Conservation (phyloP, 2,329 filamentous ascomycete genomes). For the Ophiostoma sp. region DNA sequence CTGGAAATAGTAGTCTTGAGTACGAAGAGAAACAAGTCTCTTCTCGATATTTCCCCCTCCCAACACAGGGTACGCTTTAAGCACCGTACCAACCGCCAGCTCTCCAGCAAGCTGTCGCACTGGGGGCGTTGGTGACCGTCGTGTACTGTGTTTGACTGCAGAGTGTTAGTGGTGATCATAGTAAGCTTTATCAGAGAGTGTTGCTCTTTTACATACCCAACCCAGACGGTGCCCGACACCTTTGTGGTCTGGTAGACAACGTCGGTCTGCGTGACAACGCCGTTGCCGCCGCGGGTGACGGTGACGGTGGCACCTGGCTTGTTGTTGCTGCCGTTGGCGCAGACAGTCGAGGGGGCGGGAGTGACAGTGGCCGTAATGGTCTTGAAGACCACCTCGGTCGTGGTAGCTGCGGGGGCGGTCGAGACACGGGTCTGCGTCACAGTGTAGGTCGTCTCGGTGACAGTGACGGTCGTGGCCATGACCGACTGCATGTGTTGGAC, state of each 20-base stretch:
- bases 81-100: conserved; percentile 41
- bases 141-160: conserved; percentile 39
- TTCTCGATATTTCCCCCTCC: not conserved
- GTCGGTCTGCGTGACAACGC: conserved; percentile 40
- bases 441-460: conserved; percentile 41
- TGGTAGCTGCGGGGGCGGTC: conserved; percentile 37
- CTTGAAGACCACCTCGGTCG: conserved; percentile 38
- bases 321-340: conserved; percentile 33
- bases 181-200: not conserved
- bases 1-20: not conserved
- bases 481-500: conserved; percentile 32
- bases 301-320: conserved; percentile 36
- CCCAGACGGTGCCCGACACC: conserved; percentile 39
- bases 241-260: conserved; percentile 40
- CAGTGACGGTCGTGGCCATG: conserved; percentile 40
- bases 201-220: conserved; percentile 39
- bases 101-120: conserved; percentile 41
- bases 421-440: conserved; percentile 41
- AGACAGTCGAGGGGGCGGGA: conserved; percentile 40
- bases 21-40: not conserved
- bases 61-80: not conserved
- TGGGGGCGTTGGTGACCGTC: conserved; percentile 39
- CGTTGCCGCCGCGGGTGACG: conserved; percentile 34
- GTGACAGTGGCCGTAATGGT: conserved; percentile 37
- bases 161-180: not conserved